Conservation (phyloP, 2,329 filamentous ascomycete species). For the Calonectria pseudoreteaudii region DNA sequence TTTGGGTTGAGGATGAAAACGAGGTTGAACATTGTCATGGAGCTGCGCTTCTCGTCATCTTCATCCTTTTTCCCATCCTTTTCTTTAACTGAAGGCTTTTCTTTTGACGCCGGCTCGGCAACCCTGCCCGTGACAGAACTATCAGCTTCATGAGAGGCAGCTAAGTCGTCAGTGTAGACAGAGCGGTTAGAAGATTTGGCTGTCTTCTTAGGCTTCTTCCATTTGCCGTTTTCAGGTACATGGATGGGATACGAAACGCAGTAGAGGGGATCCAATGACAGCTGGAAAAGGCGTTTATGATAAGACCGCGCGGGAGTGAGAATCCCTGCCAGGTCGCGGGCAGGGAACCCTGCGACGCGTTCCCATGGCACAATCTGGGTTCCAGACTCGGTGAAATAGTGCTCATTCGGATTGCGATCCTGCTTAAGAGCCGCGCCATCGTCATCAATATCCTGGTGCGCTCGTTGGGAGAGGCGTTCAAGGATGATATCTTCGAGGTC, state of each 20-base stretch:
- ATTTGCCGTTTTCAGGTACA: slow-evolving; percentile 80
- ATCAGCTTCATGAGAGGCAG: slow-evolving; percentile 45
- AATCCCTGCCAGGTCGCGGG: slow-evolving; percentile 83
- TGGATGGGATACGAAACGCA: slow-evolving; percentile 89
- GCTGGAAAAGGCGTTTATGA: slow-evolving; percentile 85
- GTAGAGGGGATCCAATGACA: slow-evolving; percentile 82
- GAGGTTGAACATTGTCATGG: slow-evolving; percentile 97
- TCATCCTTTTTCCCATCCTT: slow-evolving; percentile 45
- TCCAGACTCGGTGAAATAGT: slow-evolving; percentile 66
- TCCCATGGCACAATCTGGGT: slow-evolving; percentile 76
- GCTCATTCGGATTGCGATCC: slow-evolving; percentile 65
- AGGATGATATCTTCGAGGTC: slow-evolving; percentile 66
- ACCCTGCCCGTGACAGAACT: slow-evolving; percentile 37
- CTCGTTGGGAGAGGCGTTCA: slow-evolving; percentile 57
- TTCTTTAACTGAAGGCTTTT: slow-evolving; percentile 39
- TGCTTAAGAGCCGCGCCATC: slow-evolving; percentile 58
- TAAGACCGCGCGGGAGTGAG: slow-evolving; percentile 80
- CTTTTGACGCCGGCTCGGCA: slow-evolving; percentile 42
- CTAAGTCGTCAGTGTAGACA: slow-evolving; percentile 48
- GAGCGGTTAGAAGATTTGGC: slow-evolving; percentile 53
- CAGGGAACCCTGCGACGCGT: slow-evolving; percentile 77
- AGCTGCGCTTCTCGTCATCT: slow-evolving; percentile 71
- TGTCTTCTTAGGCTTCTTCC: slow-evolving; percentile 75
- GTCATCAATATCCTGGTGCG: slow-evolving; percentile 49
- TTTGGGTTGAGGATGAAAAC: slow-evolving; percentile 91